phyloP scores from a whole-genome alignment of 2,329 filamentous ascomycete species.

The Colletotrichum eremochloae region DNA sequence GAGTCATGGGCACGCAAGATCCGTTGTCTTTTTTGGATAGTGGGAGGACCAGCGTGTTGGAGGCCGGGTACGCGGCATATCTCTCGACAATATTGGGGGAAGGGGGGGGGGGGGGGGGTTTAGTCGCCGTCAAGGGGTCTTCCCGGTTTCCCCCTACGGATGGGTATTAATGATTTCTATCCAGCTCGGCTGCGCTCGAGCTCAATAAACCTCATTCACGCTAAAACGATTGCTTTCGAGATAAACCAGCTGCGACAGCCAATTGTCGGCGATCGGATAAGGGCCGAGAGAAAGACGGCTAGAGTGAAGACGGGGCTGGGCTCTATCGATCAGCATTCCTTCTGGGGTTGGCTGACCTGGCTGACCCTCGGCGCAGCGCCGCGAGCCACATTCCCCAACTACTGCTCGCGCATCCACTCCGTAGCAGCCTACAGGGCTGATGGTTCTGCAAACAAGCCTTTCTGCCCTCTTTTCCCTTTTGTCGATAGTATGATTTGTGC shows the following conservation, averaged over 20 bases:
- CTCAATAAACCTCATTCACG: background rate
- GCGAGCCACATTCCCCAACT: conserved; percentile 1
- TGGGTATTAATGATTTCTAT: background rate
- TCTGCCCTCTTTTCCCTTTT: background rate
- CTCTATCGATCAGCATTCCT: conserved; percentile 13
- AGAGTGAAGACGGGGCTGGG: background rate
- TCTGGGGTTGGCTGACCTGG: conserved; percentile 3
- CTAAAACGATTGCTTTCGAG: background rate
- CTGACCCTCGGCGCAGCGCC: conserved; percentile 5
- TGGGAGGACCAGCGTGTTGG: background rate
- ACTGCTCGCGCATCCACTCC: background rate
- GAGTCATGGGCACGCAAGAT: background rate
- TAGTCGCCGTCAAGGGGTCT: background rate
- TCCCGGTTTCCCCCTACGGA: background rate
- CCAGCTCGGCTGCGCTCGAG: background rate
- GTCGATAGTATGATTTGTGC: background rate
- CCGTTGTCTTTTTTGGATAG: background rate
- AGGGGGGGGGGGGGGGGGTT: too few species aligned
- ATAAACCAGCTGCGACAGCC: background rate
- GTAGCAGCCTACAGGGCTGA: conserved; percentile 26
- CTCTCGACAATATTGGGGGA: background rate
- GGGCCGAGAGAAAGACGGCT: background rate
- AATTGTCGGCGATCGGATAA: background rate
- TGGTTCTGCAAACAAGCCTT: conserved; percentile 16
- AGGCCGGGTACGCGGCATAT: background rate